Percentiles rank a stretch among this genome's conserved stretches.
Evolutionary conservation across 148 eudicot species (phyloP).

Genomic region (Rhododendron williamsianum): DNA sequence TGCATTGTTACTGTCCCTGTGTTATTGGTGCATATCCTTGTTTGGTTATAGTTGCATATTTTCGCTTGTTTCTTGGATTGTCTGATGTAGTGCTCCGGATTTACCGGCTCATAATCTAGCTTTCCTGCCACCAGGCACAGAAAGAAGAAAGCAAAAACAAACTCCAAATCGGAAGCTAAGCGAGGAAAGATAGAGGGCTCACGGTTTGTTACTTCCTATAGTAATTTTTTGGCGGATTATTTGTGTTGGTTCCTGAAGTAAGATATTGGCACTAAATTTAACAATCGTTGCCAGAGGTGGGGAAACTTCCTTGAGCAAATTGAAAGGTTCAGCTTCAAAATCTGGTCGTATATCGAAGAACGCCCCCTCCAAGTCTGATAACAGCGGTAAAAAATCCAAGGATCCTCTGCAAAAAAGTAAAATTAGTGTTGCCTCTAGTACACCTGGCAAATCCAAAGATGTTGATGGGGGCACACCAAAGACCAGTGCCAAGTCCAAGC

Average conservation of each 20-base stretch:
- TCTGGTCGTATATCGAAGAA: constrained; percentile 24
- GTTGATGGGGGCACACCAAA: constrained; percentile 24
- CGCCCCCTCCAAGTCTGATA: constrained; percentile 24
- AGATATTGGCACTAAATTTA: neutral
- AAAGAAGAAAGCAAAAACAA: constrained; percentile 49
- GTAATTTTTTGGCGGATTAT: neutral
- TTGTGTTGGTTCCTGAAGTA: neutral
- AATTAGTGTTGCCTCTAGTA: neutral
- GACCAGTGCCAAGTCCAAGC: constrained; percentile 24
- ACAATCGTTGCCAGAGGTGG: neutral
- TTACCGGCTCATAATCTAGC: neutral
- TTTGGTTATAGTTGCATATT: neutral
- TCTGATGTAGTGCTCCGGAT: neutral
- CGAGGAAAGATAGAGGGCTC: constrained; percentile 34
- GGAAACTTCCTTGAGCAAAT: constrained; percentile 46
- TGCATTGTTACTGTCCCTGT: neutral
- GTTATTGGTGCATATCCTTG: neutral
- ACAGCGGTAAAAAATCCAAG: neutral
- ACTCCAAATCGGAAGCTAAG: constrained; percentile 25
- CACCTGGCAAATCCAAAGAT: constrained; percentile 27
- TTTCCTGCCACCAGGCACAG: constrained; percentile 32
- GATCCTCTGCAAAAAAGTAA: neutral
- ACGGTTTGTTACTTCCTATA: constrained; percentile 30
- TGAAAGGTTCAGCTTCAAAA: constrained; percentile 37
- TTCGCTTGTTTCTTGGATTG: neutral